phyloP scores from a whole-genome alignment of 192 early-diverging fungal genomes.

The Coemansia pectinata region DNA sequence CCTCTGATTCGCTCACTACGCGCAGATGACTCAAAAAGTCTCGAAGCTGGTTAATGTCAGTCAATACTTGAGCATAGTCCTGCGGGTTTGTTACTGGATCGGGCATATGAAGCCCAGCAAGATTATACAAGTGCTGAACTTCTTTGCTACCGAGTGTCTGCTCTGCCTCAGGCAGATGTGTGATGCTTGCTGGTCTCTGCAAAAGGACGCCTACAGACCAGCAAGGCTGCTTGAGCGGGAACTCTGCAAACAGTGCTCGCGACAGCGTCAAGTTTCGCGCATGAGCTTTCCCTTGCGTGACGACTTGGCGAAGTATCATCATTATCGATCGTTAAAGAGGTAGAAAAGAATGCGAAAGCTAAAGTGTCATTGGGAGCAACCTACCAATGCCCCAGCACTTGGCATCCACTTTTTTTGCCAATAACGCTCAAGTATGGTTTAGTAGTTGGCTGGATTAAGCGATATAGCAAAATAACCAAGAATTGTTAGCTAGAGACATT shows the following conservation, averaged over 20 bases:
- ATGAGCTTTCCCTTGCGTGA: not conserved
- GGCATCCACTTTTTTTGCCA: not conserved
- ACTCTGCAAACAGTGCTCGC: not conserved
- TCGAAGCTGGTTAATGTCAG: slow-evolving; percentile 40
- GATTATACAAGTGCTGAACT: slow-evolving; percentile 23
- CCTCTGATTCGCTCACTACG: slow-evolving; percentile 17
- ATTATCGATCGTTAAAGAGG: not conserved
- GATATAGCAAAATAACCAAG: not conserved
- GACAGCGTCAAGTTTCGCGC: not conserved
- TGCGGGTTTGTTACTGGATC: slow-evolving; percentile 6
- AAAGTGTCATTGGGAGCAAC: not conserved
- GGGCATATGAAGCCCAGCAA: slow-evolving; percentile 32
- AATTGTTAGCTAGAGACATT: not conserved
- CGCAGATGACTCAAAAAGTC: slow-evolving; percentile 44
- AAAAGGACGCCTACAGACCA: slow-evolving; percentile 13
- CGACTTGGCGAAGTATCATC: not conserved
- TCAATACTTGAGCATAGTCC: not conserved
- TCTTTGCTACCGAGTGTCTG: slow-evolving; percentile 1
- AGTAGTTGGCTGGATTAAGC: not conserved
- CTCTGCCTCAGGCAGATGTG: slow-evolving; percentile 9
- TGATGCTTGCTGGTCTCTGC: not conserved
- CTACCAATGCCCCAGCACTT: not conserved
- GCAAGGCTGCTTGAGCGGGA: slow-evolving; percentile 12
- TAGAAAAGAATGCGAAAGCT: not conserved
- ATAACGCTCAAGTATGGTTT: not conserved